A percentile compares a stretch with the other conserved stretches of the same genome.
These are phyloP conservation scores for Apostasia shenzhenica DNA, from an alignment of 106 monocot genomes.

Conservation along the genomic window DNA sequence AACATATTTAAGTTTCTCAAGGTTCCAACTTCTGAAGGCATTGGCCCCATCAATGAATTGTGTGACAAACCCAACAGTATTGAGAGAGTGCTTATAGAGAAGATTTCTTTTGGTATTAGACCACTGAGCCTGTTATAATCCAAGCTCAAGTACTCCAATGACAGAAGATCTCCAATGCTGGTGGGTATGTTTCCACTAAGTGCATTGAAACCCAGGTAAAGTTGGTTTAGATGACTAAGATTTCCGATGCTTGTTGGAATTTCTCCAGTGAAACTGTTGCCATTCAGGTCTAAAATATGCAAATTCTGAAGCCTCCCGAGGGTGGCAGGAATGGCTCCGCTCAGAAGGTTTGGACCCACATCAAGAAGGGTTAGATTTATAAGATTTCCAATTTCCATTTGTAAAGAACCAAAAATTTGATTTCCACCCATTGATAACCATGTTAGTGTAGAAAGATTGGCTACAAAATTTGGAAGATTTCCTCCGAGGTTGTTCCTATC, in stretches of 20 bases:
- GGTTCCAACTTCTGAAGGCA: conserved; percentile 16
- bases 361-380: conserved; percentile 5
- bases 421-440: conserved; percentile 5
- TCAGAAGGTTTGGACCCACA: background rate
- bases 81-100: conserved; percentile 8
- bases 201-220: background rate
- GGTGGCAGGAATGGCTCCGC: conserved; percentile 9
- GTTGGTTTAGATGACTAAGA: conserved; percentile 6
- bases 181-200: conserved; percentile 14
- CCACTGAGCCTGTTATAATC: conserved; percentile 15
- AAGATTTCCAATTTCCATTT: conserved; percentile 15
- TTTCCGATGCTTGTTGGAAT: conserved; percentile 12
- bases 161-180: background rate
- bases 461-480: conserved; percentile 11
- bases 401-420: conserved; percentile 15
- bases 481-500: conserved; percentile 5
- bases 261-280: conserved; percentile 2
- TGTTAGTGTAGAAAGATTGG: conserved; percentile 3
- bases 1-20: conserved; percentile 11
- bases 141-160: background rate
- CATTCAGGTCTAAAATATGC: background rate
- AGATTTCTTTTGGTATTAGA: conserved; percentile 10
- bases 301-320: background rate
- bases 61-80: conserved; percentile 3
- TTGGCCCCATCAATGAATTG: conserved; percentile 13